phyloP scores from a whole-genome alignment of 768 basidiomycete species.

The Tephrocybe sp. region DNA sequence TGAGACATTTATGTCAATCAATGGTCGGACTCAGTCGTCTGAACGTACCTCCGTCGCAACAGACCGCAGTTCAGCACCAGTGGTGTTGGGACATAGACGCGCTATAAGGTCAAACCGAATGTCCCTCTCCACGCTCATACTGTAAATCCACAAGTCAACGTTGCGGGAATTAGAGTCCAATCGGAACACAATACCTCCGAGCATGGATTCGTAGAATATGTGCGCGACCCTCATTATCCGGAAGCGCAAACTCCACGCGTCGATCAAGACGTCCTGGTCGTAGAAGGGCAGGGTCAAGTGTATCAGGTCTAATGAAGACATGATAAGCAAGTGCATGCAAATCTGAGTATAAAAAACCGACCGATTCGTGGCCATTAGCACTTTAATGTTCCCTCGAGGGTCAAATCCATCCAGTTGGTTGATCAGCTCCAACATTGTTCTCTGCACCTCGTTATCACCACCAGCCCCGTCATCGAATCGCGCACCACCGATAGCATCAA shows the following conservation, averaged over 20 bases:
- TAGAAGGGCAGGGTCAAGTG: conserved; percentile 93
- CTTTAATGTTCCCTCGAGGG: conserved; percentile 98
- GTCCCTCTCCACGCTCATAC: conserved; percentile 96
- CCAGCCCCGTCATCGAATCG: conserved; percentile 98
- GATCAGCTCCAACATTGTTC: conserved; percentile 99
- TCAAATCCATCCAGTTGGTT: conserved; percentile 99
- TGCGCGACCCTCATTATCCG: conserved; percentile 93
- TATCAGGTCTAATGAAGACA: conserved; percentile 73
- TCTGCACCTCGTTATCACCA: conserved; percentile 97
- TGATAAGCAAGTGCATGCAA: neutral
- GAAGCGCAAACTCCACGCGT: conserved; percentile 93
- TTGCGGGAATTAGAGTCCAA: neutral
- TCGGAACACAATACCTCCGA: conserved; percentile 55
- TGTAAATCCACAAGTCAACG: conserved; percentile 25
- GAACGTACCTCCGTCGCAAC: conserved; percentile 86
- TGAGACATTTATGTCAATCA: neutral
- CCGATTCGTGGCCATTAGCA: conserved; percentile 99
- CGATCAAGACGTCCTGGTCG: conserved; percentile 96
- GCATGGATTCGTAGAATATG: conserved; percentile 98
- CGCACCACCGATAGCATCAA: conserved; percentile 97
- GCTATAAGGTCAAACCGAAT: conserved; percentile 98
- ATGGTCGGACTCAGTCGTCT: conserved; percentile 15
- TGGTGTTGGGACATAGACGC: conserved; percentile 95
- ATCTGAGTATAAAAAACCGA: conserved; percentile 27
- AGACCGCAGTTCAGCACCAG: conserved; percentile 95